phyloP scores from a whole-genome alignment of 1,139 yeast genomes.

The Saccharomycopsis hybrid region DNA sequence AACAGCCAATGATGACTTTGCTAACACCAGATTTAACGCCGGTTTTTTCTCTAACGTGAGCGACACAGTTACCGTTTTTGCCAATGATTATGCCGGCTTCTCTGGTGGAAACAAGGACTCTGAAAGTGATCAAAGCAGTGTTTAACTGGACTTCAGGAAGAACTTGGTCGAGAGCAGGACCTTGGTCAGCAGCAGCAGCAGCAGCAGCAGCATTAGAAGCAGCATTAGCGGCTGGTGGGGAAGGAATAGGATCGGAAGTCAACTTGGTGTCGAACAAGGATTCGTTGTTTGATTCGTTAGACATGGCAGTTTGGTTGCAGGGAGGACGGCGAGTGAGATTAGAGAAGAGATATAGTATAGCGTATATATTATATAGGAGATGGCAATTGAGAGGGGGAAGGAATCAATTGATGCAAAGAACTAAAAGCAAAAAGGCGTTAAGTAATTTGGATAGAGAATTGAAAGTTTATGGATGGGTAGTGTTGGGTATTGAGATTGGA shows the following conservation, averaged over 20 bases:
- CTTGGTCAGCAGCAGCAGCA: neutral
- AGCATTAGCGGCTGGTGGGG: neutral
- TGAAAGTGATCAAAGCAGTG: slow-evolving; percentile 42
- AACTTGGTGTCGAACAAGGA: slow-evolving; percentile 13
- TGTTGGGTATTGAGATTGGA: no score
- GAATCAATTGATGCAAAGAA: no score
- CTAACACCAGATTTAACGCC: slow-evolving; percentile 87
- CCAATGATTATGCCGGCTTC: slow-evolving; percentile 94
- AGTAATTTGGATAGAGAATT: no score
- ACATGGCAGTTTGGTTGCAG: neutral
- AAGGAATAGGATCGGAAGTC: neutral
- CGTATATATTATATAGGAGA: no score
- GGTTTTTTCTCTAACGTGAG: slow-evolving; percentile 69
- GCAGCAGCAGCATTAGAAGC: neutral
- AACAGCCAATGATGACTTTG: slow-evolving; percentile 72
- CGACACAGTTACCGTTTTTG: slow-evolving; percentile 75
- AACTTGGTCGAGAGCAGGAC: neutral
- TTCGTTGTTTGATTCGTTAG: neutral
- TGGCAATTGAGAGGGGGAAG: no score
- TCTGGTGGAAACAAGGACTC: slow-evolving; percentile 74
- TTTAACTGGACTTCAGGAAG: slow-evolving; percentile 17
- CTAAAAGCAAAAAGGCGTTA: no score
- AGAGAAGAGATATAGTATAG: neutral
- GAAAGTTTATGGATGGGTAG: no score
- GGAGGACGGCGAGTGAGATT: neutral